Evolutionary conservation across 23 red algal genomes (phyloP).

Genomic region (Cyanidiococcus yangmingshanensis): DNA sequence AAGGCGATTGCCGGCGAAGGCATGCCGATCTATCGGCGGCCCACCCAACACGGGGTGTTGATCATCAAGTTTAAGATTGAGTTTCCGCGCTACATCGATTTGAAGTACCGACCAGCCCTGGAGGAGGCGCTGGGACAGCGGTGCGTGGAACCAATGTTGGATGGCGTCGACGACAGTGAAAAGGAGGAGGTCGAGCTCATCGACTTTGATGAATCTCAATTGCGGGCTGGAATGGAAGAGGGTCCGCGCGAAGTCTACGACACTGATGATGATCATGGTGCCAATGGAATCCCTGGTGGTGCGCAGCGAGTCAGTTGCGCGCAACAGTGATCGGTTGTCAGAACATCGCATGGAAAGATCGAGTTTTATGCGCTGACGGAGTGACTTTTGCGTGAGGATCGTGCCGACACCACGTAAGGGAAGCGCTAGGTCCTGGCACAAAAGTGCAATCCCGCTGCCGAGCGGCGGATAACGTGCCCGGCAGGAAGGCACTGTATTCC

Average conservation of each 20-base stretch:
- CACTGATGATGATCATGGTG: conserved; percentile 9
- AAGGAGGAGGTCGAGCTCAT: conserved; percentile 53
- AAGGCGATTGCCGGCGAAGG: conserved; percentile 91
- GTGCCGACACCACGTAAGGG: no score
- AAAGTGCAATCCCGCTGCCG: background rate
- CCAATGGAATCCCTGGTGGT: conserved; percentile 3
- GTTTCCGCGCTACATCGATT: conserved; percentile 40
- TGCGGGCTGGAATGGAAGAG: background rate
- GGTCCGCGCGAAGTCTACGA: conserved; percentile 5
- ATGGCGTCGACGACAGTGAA: conserved; percentile 26
- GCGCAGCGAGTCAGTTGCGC: conserved; percentile 11
- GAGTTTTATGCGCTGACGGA: background rate
- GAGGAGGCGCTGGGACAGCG: conserved; percentile 57
- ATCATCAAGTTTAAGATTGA: conserved; percentile 80
- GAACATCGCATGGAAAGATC: background rate
- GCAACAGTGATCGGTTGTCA: background rate
- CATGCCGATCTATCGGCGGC: conserved; percentile 83
- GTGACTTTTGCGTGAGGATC: no score
- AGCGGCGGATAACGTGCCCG: background rate
- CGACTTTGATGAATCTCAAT: conserved; percentile 57
- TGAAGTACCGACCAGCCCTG: conserved; percentile 34
- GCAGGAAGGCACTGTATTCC: no score
- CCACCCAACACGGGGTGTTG: conserved; percentile 64
- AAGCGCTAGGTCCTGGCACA: no score
- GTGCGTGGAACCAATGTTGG: conserved; percentile 24